These are phyloP conservation scores for Poa pratensis DNA, from an alignment of 176 grass and related monocot genomes.

Conservation along the genomic window DNA sequence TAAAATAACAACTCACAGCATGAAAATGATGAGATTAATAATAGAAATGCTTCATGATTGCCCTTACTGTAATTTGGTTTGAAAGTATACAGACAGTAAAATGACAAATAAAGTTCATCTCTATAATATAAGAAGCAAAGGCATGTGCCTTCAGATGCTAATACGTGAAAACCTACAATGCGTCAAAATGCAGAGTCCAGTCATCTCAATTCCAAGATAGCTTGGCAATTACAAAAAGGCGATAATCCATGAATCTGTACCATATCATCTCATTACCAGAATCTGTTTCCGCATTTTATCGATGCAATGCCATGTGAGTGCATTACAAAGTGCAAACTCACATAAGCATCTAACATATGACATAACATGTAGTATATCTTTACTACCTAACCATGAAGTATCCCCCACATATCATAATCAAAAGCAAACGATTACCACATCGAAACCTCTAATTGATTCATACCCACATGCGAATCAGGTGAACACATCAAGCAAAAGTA, in stretches of 20 bases:
- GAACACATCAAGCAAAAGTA: background rate
- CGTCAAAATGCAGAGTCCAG: background rate
- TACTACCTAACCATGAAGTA: background rate
- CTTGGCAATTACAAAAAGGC: no score
- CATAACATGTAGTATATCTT: background rate
- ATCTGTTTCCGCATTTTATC: background rate
- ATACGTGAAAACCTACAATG: background rate
- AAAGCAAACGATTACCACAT: background rate
- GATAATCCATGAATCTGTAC: no score
- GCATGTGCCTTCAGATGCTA: background rate
- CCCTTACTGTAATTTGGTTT: background rate
- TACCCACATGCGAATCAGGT: background rate
- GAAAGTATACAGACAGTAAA: background rate
- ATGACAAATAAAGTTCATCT: background rate
- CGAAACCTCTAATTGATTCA: background rate
- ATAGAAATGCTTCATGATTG: background rate
- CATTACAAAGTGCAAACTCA: background rate
- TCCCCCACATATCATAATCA: background rate
- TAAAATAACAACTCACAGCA: background rate
- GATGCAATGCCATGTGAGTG: background rate
- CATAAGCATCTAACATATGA: background rate
- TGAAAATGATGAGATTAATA: background rate
- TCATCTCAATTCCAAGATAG: no score
- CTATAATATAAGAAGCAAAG: background rate
- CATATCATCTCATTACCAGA: no score